These are phyloP conservation scores for Gossypium lobatum DNA, from an alignment of 441 rosid genomes.

Conservation along the genomic window DNA sequence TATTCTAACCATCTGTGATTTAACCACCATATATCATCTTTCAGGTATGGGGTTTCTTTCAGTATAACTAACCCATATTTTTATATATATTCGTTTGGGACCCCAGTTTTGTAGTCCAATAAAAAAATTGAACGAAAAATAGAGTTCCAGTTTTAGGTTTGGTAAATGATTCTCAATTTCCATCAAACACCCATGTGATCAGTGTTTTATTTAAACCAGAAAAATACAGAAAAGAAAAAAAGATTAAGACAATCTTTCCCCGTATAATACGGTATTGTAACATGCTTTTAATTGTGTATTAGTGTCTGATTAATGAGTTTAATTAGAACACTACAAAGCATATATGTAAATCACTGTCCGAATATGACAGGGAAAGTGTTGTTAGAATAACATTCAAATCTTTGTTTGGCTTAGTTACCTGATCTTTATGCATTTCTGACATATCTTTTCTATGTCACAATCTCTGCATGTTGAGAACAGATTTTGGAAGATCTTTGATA, in stretches of 20 bases:
- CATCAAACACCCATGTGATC: conserved; percentile 29
- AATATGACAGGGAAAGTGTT: neutral
- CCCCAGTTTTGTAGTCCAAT: neutral
- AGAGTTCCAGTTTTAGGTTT: conserved; percentile 20
- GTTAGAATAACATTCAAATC: conserved; percentile 15
- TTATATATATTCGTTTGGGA: neutral
- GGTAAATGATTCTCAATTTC: conserved; percentile 25
- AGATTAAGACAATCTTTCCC: conserved; percentile 18
- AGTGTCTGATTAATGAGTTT: no score
- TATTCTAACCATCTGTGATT: neutral
- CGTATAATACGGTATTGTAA: conserved; percentile 27
- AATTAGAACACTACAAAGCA: neutral
- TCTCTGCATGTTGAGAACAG: neutral
- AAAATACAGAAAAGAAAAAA: conserved; percentile 20
- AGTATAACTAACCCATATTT: neutral
- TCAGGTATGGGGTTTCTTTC: conserved; percentile 14
- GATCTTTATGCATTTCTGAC: conserved; percentile 12
- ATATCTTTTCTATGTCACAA: neutral
- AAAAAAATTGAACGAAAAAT: neutral
- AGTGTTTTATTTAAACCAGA: conserved; percentile 21
- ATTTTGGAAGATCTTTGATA: conserved; percentile 12
- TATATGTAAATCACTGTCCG: neutral
- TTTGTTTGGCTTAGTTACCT: conserved; percentile 17
- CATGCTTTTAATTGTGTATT: conserved; percentile 15
- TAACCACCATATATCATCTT: neutral